Conservation (phyloP, 371 early-diverging fungal species). For the Blakeslea trispora region DNA sequence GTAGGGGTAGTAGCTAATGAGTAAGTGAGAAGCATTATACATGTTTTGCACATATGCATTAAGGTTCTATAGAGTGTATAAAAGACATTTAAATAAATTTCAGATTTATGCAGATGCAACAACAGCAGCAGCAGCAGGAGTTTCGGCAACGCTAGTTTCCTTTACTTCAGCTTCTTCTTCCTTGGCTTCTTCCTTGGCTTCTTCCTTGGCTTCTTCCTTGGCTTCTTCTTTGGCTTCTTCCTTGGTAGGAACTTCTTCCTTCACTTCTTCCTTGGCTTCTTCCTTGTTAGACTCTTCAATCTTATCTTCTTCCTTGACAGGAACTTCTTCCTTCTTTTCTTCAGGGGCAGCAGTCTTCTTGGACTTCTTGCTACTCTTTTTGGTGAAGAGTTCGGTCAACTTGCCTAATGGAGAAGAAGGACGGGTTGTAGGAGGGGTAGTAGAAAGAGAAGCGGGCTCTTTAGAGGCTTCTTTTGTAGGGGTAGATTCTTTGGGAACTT, state of each 20-base stretch:
- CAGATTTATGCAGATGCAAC: slow-evolving; percentile 33
- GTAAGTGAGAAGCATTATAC: background rate
- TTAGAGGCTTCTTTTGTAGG: background rate
- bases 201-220: slow-evolving; percentile 5
- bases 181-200: background rate
- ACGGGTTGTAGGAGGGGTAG: slow-evolving; percentile 11
- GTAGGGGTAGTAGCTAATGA: background rate
- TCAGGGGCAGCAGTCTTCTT: slow-evolving; percentile 22
- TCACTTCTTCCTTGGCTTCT: slow-evolving; percentile 5
- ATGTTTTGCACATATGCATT: background rate
- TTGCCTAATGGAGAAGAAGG: slow-evolving; percentile 42
- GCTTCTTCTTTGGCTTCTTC: slow-evolving; percentile 25
- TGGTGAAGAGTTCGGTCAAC: slow-evolving; percentile 38
- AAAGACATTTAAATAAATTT: background rate
- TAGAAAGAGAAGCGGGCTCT: slow-evolving; percentile 9
- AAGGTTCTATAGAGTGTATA: background rate
- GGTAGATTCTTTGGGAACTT: slow-evolving; percentile 6
- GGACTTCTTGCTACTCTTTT: slow-evolving; percentile 30
- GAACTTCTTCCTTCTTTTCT: slow-evolving; percentile 8
- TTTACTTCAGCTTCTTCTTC: background rate
- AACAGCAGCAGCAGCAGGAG: slow-evolving; percentile 24
- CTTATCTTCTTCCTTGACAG: slow-evolving; percentile 6
- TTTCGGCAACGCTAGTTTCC: background rate
- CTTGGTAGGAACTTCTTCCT: slow-evolving; percentile 15
- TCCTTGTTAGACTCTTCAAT: slow-evolving; percentile 13